Evolutionary conservation across 2,329 filamentous ascomycete genomes (phyloP).

Genomic region (Aureobasidium sp.): DNA sequence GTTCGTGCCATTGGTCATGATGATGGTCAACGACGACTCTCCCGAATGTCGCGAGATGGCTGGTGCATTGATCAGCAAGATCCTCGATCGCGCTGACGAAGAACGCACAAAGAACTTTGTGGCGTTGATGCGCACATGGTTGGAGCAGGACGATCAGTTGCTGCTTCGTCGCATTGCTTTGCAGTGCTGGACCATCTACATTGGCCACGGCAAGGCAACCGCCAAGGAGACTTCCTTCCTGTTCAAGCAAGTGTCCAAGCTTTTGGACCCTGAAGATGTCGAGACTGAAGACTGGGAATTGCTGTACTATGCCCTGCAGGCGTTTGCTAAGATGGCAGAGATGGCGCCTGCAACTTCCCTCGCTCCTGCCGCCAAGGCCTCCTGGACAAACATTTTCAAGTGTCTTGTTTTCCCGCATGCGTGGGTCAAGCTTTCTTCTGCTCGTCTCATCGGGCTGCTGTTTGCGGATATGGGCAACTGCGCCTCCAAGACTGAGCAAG

Average conservation of each 20-base stretch:
- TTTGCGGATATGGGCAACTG: slow-evolving; percentile 70
- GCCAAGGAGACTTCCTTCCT: slow-evolving; percentile 62
- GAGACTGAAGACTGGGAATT: slow-evolving; percentile 61
- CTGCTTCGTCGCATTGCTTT: slow-evolving; percentile 66
- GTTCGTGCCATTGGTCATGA: slow-evolving; percentile 79
- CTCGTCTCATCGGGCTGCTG: slow-evolving; percentile 68
- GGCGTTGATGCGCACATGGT: slow-evolving; percentile 61
- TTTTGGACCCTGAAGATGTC: slow-evolving; percentile 42
- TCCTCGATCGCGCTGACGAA: slow-evolving; percentile 71
- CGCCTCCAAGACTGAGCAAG: slow-evolving; percentile 43
- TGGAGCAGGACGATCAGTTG: slow-evolving; percentile 65
- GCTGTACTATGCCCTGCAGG: slow-evolving; percentile 64
- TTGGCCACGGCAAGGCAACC: slow-evolving; percentile 59
- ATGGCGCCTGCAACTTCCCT: slow-evolving; percentile 60
- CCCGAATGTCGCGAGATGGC: slow-evolving; percentile 79
- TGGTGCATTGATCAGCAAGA: slow-evolving; percentile 67
- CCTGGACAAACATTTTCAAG: slow-evolving; percentile 65
- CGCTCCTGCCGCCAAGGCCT: slow-evolving; percentile 48
- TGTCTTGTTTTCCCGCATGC: slow-evolving; percentile 60
- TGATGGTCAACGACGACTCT: slow-evolving; percentile 82
- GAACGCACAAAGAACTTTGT: slow-evolving; percentile 67
- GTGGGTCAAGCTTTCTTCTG: slow-evolving; percentile 69
- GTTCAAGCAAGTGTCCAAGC: slow-evolving; percentile 42
- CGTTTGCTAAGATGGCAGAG: slow-evolving; percentile 61
- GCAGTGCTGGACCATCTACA: slow-evolving; percentile 76